These are phyloP conservation scores for Xylaria sp. DNA, from an alignment of 2,329 filamentous ascomycete genomes.

Conservation along the genomic window DNA sequence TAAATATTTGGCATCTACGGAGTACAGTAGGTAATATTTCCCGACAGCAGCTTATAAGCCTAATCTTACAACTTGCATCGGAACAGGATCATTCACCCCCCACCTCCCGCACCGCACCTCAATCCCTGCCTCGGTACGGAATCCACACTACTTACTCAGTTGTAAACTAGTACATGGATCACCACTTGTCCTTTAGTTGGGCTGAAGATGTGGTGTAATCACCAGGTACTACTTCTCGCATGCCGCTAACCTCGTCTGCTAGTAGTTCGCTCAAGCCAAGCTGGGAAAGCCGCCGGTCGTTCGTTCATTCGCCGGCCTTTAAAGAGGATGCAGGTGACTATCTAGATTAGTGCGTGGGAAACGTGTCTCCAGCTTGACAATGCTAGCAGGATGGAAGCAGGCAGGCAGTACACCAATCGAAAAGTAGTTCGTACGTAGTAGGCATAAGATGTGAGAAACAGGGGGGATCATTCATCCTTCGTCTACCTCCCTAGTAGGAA, in stretches of 20 bases:
- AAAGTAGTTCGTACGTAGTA: not conserved
- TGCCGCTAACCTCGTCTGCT: conserved; percentile 1
- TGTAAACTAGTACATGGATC: not conserved
- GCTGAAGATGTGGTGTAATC: conserved; percentile 8
- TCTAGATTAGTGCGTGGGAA: not conserved
- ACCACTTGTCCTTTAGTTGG: not conserved
- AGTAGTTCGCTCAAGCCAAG: conserved; percentile 8
- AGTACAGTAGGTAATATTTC: not conserved
- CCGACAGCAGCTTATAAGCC: not conserved
- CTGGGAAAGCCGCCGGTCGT: conserved; percentile 10
- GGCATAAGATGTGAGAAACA: not conserved
- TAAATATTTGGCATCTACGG: not conserved
- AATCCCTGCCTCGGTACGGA: not conserved
- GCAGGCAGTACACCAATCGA: not conserved
- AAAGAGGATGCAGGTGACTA: conserved; percentile 13
- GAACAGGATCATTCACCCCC: not conserved
- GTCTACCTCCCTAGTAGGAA: not conserved
- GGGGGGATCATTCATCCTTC: conserved; percentile 7
- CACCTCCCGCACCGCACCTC: not conserved
- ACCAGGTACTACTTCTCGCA: conserved; percentile 7
- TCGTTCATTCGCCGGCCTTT: conserved; percentile 12
- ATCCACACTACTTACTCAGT: not conserved
- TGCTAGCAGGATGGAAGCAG: not conserved
- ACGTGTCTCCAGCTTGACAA: not conserved
- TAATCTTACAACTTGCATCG: not conserved